phyloP scores from a whole-genome alignment of 1,284 basidiomycete genomes.

The Exobasidium cylindrosporum region DNA sequence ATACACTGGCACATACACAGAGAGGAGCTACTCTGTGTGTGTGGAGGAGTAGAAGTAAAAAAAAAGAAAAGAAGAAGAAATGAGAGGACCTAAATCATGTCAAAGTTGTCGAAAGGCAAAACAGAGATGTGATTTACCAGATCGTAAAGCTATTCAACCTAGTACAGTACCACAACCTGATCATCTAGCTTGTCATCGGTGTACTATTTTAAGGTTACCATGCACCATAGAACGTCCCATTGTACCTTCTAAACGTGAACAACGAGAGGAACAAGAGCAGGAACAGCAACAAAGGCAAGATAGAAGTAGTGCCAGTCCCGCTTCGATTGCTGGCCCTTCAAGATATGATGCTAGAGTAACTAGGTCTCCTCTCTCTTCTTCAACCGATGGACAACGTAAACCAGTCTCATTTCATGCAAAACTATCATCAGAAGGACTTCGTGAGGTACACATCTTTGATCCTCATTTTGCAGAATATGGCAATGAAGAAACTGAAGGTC shows the following conservation, averaged over 20 bases:
- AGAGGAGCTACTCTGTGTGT: not conserved
- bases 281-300: too few relatives aligned
- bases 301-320: not conserved
- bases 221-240: not conserved
- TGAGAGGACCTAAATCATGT: conserved; percentile 11
- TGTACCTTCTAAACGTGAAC: not conserved
- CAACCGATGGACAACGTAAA: not conserved
- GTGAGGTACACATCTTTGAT: not conserved
- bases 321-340: not conserved
- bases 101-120: conserved; percentile 11
- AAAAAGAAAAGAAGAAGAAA: conserved; percentile 1
- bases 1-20: too few relatives aligned
- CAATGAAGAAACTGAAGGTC: not conserved
- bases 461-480: not conserved
- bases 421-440: not conserved
- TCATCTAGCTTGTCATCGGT: conserved; percentile 10
- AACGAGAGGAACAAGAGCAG: not conserved
- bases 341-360: not conserved
- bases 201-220: not conserved
- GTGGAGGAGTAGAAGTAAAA: not conserved
- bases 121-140: conserved; percentile 13
- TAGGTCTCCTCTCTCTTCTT: not conserved
- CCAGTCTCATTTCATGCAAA: not conserved
- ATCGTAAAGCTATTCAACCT: conserved; percentile 1
- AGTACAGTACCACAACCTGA: conserved; percentile 9